Base-by-base conservation (phyloP, 495 filamentous ascomycete genomes). In the Penicillium egyptiacum region DNA sequence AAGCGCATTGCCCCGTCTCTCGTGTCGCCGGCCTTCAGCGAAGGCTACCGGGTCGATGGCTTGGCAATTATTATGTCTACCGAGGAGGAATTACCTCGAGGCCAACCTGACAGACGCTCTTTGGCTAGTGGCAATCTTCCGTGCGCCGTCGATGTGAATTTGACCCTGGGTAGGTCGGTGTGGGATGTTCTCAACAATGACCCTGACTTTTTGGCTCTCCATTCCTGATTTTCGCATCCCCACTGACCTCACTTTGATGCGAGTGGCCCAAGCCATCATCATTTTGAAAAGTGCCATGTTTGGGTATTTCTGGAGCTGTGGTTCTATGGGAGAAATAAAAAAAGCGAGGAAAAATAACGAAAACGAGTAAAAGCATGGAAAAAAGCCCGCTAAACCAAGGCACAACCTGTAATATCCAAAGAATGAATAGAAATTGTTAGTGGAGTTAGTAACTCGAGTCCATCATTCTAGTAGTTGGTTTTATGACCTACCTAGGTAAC, bases 111-210 rank as follows among this genome's bases (percentile, higher is more conserved):
- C 2, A 8, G 35, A 19, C 4, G n/a, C 1, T 20, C 17, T 11
- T 39, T 11, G 37, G n/a, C 4, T 28, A 14, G 2, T 2, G 4
- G 1, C 3, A 17, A 25, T 8, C 14, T 25, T 4, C 37, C 33
- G 7, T 31, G 17, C 20, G 50, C 50, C 9, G 8, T 53, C n/a
- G 35, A 53, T 53, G 50, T 53, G 9, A 31, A 53, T 20, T 11
- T 53, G 9, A 14, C 37, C 6, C 25, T 53, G 14, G 26, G 43
- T 53, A 16, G 42, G 3, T 14, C 25, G 10, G 16, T 53, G 12
- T 53, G 50, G 50, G n/a, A 39, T 22, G 22, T 42, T 8, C 39
- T 53, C 1, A 26, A 43, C 11, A 26, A 4, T 25, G 50, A 53
- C 17, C 11, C 35, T 1, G 2, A 43, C 6, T 53, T 53, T 5